phyloP scores from a whole-genome alignment of 331 rosid species.

The Phaseolus coccineus region DNA sequence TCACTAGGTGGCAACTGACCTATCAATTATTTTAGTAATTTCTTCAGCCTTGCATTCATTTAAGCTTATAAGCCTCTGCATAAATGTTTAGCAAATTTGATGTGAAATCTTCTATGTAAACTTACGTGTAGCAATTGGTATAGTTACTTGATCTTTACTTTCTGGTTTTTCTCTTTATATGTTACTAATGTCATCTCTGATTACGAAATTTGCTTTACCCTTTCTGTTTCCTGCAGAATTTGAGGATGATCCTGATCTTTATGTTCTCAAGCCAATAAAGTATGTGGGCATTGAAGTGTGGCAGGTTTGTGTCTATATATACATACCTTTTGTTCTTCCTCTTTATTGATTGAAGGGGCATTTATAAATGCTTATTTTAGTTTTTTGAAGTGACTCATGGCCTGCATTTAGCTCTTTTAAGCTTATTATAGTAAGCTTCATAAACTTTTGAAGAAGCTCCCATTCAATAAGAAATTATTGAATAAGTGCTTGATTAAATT shows the following conservation, averaged over 20 bases:
- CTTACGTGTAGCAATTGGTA: neutral
- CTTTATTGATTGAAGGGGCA: neutral
- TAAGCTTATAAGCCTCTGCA: neutral
- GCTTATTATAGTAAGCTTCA: neutral
- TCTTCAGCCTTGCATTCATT: conserved; percentile 29
- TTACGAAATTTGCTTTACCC: neutral
- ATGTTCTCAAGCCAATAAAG: conserved; percentile 83
- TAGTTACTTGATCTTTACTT: conserved; percentile 5
- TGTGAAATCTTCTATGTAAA: neutral
- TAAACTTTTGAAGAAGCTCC: neutral
- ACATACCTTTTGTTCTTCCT: conserved; percentile 21
- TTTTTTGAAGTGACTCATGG: neutral
- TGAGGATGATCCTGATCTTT: conserved; percentile 93
- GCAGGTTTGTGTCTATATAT: conserved; percentile 67
- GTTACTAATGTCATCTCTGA: conserved; percentile 12
- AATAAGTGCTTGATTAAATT: neutral
- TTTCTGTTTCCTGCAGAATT: conserved; percentile 62
- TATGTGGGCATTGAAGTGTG: conserved; percentile 96
- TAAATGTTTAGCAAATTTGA: conserved; percentile 1
- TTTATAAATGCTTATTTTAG: neutral
- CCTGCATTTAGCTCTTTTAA: neutral
- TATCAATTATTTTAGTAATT: conserved; percentile 16
- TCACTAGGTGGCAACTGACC: conserved; percentile 5
- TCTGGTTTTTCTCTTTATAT: neutral
- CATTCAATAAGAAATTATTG: neutral